Conservation (phyloP, 192 early-diverging fungal species). For the Backusella macrospora region DNA sequence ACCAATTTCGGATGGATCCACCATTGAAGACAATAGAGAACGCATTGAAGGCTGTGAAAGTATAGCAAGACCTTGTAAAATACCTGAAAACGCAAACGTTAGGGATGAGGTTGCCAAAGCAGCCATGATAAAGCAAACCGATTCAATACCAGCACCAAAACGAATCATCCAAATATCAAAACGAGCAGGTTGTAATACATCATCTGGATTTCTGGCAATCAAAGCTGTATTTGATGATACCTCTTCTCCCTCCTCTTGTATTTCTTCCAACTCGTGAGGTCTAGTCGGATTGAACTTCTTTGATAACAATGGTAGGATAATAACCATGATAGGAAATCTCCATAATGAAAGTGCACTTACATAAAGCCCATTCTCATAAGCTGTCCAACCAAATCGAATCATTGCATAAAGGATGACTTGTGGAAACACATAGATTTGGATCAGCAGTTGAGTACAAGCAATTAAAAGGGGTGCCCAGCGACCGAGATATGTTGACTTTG, state of each 20-base stretch:
- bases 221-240: background rate
- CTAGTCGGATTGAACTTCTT: slow-evolving; percentile 22
- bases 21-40: slow-evolving; percentile 47
- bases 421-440: slow-evolving; percentile 20
- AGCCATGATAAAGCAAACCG: slow-evolving; percentile 25
- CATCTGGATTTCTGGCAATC: background rate
- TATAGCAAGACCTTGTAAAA: slow-evolving; percentile 37
- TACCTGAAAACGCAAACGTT: slow-evolving; percentile 21
- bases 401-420: slow-evolving; percentile 45
- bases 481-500: slow-evolving; percentile 6
- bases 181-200: slow-evolving; percentile 17
- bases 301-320: slow-evolving; percentile 39
- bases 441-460: slow-evolving; percentile 19
- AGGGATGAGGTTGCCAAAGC: slow-evolving; percentile 34
- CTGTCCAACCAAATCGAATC: slow-evolving; percentile 48
- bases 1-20: slow-evolving; percentile 49
- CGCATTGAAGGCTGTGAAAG: slow-evolving; percentile 42
- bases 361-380: slow-evolving; percentile 44
- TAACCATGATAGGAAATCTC: slow-evolving; percentile 38
- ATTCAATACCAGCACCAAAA: slow-evolving; percentile 42
- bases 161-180: slow-evolving; percentile 56
- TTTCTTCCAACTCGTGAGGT: background rate
- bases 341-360: slow-evolving; percentile 28
- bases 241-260: background rate
- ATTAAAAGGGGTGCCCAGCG: slow-evolving; percentile 13